Evolutionary conservation across 352 stramenopile genomes (phyloP), one percentile per base, ranked within the genome.

Genomic region (Phytopythium chamaehyphon): DNA sequence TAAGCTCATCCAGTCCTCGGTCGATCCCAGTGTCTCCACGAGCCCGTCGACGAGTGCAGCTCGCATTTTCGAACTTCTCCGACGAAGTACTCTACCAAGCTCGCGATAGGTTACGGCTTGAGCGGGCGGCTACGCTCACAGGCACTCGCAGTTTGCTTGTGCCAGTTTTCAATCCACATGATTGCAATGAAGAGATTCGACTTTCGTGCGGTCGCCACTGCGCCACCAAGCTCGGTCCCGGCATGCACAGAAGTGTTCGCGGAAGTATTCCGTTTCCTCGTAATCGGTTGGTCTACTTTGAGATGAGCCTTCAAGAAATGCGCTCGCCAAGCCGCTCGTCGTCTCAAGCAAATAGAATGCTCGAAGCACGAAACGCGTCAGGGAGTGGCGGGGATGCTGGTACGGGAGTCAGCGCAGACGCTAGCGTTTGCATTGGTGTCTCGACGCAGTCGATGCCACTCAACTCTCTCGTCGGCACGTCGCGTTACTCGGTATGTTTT

Each of bases 161-260:
- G 12, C 82, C 84, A 15, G 70, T 75, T 12, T 95, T 95, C 53
- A 93, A 90, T 53, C 54, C 57, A 18, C 67, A 85, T 19, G 85
- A 95, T 62, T 91, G 76, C 63, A 73, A 93, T 53, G 68, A 90
- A 58, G 83, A 95, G 60, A 84, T 95, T 37, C 84, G 88, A 66
- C 77, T 95, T 64, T 89, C 76, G 22, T 95, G 85, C 51, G 83
- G 76, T 1, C 73, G 79, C 23, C 85, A 95, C 50, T 93, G 83
- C 47, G 85, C 80, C 2, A 86, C 82, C 28, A 95, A 95, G 65
- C 64, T 80, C 31, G 61, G 64, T 26, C 55, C 51, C 11, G 84
- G 84, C 6, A 84, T 95, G 78, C 88, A 95, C 52, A 76, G 84
- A 21, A 93, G 80, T 45, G 84, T 93, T 11, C 80, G 84, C 1